These are phyloP conservation scores for Cryphonectria radicalis DNA, from an alignment of 2,329 filamentous ascomycete genomes.

Conservation along the genomic window DNA sequence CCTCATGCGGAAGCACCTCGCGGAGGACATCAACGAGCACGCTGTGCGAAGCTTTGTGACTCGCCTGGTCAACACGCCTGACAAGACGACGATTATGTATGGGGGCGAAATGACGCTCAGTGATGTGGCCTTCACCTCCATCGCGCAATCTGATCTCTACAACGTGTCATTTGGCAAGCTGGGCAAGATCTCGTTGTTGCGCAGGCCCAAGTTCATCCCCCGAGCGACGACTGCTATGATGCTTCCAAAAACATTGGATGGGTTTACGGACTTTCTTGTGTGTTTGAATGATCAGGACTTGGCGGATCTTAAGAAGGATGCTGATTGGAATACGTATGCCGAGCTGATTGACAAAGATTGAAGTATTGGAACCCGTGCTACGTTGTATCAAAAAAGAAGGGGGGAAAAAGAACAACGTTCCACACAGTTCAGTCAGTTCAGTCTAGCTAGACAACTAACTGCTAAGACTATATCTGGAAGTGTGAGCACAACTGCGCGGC, in stretches of 20 bases:
- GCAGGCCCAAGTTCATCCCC: not conserved
- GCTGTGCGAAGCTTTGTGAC: constrained; percentile 4
- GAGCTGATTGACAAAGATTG: not conserved
- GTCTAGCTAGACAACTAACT: too few species aligned
- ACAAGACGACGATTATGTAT: not conserved
- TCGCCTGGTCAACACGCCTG: not conserved
- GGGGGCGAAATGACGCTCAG: not conserved
- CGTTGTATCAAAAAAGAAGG: too few species aligned
- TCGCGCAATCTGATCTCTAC: constrained; percentile 3
- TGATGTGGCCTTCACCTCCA: constrained; percentile 1
- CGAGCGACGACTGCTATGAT: not conserved
- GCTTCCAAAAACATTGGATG: not conserved
- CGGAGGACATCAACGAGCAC: not conserved
- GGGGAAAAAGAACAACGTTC: too few species aligned
- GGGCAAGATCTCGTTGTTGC: not conserved
- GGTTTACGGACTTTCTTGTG: not conserved
- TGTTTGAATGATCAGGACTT: constrained; percentile 4
- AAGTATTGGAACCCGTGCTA: not conserved
- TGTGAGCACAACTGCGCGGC: too few species aligned
- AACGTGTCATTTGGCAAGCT: constrained; percentile 2
- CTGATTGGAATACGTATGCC: constrained; percentile 1
- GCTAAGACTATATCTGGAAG: too few species aligned
- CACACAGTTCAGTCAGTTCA: too few species aligned
- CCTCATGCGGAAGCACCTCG: not conserved
- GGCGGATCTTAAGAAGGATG: not conserved